Percentiles rank a stretch among this genome's conserved stretches.
phyloP scores from a whole-genome alignment of 2,329 filamentous ascomycete species.

The Ophiosphaerella narmari region DNA sequence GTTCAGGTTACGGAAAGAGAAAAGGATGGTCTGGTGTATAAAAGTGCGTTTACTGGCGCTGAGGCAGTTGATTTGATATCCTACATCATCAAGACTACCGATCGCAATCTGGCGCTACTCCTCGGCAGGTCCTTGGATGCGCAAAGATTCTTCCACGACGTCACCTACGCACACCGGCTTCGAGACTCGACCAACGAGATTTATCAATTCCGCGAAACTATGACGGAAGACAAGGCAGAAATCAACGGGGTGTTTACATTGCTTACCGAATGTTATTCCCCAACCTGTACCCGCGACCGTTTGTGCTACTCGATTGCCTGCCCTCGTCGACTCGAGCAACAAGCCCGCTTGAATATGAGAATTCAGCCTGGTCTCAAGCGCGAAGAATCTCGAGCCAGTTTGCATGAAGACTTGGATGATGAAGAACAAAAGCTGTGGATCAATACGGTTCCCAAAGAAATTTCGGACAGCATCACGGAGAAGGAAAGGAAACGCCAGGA shows the following conservation, averaged over 20 bases:
- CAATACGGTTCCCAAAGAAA: conserved; percentile 93
- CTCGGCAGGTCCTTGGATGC: conserved; percentile 91
- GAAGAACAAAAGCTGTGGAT: conserved; percentile 99
- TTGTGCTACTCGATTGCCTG: conserved; percentile 98
- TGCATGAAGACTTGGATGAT: conserved; percentile 86
- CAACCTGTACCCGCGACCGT: conserved; percentile 92
- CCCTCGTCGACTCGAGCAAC: conserved; percentile 89
- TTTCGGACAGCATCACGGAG: conserved; percentile 87
- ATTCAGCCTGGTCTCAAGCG: conserved; percentile 84
- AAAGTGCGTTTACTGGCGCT: conserved; percentile 92
- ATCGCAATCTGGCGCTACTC: conserved; percentile 89
- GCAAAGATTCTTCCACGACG: conserved; percentile 99
- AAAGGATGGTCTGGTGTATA: conserved; percentile 97
- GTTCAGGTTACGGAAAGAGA: conserved; percentile 84
- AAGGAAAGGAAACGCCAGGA: conserved; percentile 97
- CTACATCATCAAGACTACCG: conserved; percentile 96
- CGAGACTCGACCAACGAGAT: conserved; percentile 94
- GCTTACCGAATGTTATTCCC: conserved; percentile 95
- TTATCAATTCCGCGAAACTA: conserved; percentile 93
- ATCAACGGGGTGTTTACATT: conserved; percentile 98
- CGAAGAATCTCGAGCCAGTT: conserved; percentile 69
- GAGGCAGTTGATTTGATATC: conserved; percentile 95
- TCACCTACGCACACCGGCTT: conserved; percentile 94
- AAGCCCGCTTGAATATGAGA: conserved; percentile 91
- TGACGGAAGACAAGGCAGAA: conserved; percentile 81